Percentiles rank a stretch among this genome's conserved stretches.
Evolutionary conservation across 1,139 yeast species (phyloP).

Genomic region (Yamadazyma triangularis): DNA sequence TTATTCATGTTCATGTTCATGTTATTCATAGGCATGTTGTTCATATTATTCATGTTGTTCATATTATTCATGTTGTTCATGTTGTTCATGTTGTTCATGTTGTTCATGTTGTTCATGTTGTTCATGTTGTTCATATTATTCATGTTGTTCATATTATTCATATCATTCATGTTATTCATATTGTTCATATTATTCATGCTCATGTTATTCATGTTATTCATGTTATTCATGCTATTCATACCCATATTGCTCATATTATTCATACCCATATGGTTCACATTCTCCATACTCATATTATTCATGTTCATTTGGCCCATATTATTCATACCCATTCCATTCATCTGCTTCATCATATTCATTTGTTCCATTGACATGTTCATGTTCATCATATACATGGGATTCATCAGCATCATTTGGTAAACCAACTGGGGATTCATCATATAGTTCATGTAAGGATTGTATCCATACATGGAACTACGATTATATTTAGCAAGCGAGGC

Average conservation of each 20-base stretch:
- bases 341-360: conserved; percentile 3
- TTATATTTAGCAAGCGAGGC: conserved; percentile 7
- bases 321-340: conserved; percentile 1
- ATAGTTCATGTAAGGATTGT: conserved; percentile 9
- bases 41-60: too few relatives aligned
- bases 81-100: too few relatives aligned
- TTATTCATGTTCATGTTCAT: neutral
- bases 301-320: conserved; percentile 2
- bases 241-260: too few relatives aligned
- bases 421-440: conserved; percentile 4
- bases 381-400: conserved; percentile 25
- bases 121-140: conserved; percentile 4
- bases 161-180: conserved; percentile 2
- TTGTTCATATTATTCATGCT: too few relatives aligned
- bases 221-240: conserved; percentile 15
- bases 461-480: conserved; percentile 10
- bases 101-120: conserved; percentile 3
- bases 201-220: conserved; percentile 6
- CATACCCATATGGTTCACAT: conserved; percentile 14
- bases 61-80: too few relatives aligned
- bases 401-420: conserved; percentile 7
- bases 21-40: conserved; percentile 1
- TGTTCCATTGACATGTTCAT: conserved; percentile 1
- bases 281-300: conserved; percentile 22
- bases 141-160: conserved; percentile 3